Percentiles rank a stretch among this genome's conserved stretches.
These are phyloP conservation scores for Nicotiana knightiana DNA, from an alignment of 257 asterid genomes.

Conservation along the genomic window DNA sequence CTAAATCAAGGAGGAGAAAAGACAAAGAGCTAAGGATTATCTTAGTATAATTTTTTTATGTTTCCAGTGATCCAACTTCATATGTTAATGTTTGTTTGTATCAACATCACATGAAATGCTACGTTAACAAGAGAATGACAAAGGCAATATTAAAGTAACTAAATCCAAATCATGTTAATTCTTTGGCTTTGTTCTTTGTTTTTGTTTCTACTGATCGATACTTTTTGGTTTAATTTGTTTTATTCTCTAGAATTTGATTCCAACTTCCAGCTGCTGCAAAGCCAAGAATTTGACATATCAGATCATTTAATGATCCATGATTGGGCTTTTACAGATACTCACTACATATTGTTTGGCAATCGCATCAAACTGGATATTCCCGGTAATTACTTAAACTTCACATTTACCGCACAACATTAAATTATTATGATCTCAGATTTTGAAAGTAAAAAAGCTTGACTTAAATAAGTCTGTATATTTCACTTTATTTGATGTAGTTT, in stretches of 20 bases:
- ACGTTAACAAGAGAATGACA: not conserved
- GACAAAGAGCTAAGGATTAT: not conserved
- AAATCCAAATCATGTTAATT: not conserved
- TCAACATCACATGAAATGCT: not conserved
- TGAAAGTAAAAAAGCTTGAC: no score
- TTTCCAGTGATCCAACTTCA: not conserved
- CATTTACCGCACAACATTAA: not conserved
- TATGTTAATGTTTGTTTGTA: not conserved
- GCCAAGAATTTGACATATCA: constrained; percentile 71
- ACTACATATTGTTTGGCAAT: constrained; percentile 81
- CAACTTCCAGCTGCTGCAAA: constrained; percentile 57
- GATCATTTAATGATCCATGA: constrained; percentile 97
- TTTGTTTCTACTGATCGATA: not conserved
- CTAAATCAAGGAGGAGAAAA: not conserved
- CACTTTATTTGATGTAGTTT: no score
- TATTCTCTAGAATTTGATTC: constrained; percentile 57
- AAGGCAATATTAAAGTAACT: not conserved
- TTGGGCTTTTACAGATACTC: constrained; percentile 89
- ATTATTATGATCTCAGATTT: not conserved
- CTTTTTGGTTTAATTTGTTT: not conserved
- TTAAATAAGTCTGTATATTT: no score
- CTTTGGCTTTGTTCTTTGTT: not conserved
- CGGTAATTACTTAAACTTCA: constrained; percentile 30
- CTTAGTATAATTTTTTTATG: not conserved
- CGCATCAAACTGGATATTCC: constrained; percentile 85